A percentile compares a stretch with the other conserved stretches of the same genome.
phyloP scores from a whole-genome alignment of 2,329 filamentous ascomycete species.

The Alternaria sp. region DNA sequence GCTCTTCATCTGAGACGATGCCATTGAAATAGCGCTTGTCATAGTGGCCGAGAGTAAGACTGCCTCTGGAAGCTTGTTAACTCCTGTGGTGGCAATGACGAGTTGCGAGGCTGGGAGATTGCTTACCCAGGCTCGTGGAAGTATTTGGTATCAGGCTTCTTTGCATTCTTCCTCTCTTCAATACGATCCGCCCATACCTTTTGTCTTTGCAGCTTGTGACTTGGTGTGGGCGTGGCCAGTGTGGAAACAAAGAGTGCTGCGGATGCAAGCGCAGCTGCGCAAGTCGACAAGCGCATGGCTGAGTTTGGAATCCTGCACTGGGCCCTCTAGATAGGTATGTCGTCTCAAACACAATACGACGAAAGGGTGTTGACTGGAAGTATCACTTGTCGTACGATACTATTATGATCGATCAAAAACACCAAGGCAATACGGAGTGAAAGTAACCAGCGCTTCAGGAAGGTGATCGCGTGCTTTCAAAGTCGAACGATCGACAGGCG shows the following conservation, averaged over 20 bases:
- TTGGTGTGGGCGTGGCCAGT: conserved; percentile 32
- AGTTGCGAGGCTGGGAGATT: neutral
- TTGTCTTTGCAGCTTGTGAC: neutral
- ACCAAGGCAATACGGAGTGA: neutral
- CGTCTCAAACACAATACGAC: neutral
- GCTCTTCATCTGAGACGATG: conserved; percentile 71
- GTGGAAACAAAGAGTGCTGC: conserved; percentile 30
- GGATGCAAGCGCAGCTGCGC: conserved; percentile 29
- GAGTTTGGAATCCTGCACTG: neutral
- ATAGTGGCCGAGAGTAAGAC: conserved; percentile 74
- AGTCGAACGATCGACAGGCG: neutral
- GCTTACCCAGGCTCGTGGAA: conserved; percentile 53
- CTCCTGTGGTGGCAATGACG: neutral
- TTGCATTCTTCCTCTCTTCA: conserved; percentile 3
- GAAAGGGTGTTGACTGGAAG: neutral
- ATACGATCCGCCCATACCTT: neutral
- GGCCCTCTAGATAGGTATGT: neutral
- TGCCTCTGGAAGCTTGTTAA: conserved; percentile 40
- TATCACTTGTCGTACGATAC: neutral
- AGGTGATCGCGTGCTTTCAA: conserved; percentile 18
- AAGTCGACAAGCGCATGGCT: conserved; percentile 42
- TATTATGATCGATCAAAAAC: neutral
- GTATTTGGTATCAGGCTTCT: conserved; percentile 41
- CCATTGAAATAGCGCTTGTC: conserved; percentile 74
- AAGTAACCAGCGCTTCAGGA: neutral